phyloP scores from a whole-genome alignment of 1,139 yeast genomes.

The Debaryomyces psychrophilus region DNA sequence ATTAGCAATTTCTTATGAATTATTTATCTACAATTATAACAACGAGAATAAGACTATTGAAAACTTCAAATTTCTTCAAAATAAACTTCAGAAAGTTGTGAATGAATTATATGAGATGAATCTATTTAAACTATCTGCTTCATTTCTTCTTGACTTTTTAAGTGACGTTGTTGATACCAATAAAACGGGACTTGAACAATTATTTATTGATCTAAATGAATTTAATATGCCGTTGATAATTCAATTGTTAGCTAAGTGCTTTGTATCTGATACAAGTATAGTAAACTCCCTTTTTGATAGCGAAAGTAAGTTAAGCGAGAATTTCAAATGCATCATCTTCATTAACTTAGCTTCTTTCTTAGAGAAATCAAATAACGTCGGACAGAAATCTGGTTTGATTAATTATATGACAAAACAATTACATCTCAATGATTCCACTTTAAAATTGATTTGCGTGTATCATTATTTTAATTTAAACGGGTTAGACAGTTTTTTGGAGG shows the following conservation, averaged over 20 bases:
- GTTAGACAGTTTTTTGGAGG: conserved; percentile 18
- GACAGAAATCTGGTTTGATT: conserved; percentile 17
- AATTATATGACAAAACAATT: conserved; percentile 20
- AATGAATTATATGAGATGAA: conserved; percentile 15
- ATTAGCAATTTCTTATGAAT: conserved; percentile 26
- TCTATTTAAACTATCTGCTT: conserved; percentile 5
- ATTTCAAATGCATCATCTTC: conserved; percentile 11
- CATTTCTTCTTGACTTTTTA: conserved; percentile 9
- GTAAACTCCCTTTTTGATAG: conserved; percentile 4
- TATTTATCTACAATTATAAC: conserved; percentile 16
- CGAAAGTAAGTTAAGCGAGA: conserved; percentile 11
- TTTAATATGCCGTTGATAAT: conserved; percentile 15
- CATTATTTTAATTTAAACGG: conserved; percentile 28
- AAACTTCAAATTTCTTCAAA: conserved; percentile 16
- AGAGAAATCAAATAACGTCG: conserved; percentile 17
- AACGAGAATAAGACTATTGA: conserved; percentile 10
- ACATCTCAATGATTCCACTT: conserved; percentile 15
- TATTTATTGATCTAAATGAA: not conserved
- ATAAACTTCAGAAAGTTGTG: conserved; percentile 25
- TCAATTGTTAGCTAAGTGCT: conserved; percentile 18
- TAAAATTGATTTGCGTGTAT: conserved; percentile 19
- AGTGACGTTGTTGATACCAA: conserved; percentile 3
- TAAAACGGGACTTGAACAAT: not conserved
- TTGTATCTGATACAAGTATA: conserved; percentile 6
- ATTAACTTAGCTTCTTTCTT: conserved; percentile 11